Base-by-base conservation (phyloP, 305 asterid genomes). In the Fraxinus angustifolia region DNA sequence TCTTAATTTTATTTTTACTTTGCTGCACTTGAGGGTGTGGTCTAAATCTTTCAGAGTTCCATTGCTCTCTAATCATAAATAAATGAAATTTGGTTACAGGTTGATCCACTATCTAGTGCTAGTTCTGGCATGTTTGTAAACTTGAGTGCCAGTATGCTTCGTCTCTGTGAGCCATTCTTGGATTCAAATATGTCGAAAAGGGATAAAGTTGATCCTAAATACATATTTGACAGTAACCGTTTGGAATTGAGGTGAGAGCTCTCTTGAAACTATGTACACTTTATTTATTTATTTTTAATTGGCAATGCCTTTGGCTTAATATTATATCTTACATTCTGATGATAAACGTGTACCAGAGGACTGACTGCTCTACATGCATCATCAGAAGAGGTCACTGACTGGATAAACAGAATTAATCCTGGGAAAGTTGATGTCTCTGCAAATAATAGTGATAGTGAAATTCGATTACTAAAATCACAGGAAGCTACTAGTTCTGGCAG, bases 121-220 rank as follows among this genome's bases (percentile, higher is more conserved):
- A 96, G 99, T 89, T 93, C 99, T 10, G 99, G 99, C 84, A 96
- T 94, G 99, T 96, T 96, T 87, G 97, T 96, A 70, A 94, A 91
- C 84, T 96, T 96, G 79, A 92, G 98, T 88, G 98, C 97, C 65
- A 95, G 93, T 17, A 91, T 94, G 98, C 95, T 96, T 85, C 94
- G 88, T 75, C 91, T 96, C 2, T 96, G 98, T 77, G 97, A 96
- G 87, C 98, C 98, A 81, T 96, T 94, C 87, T 87, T 96, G 81
- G 99, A 96, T 87, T 91, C 90, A 82, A 93, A 85, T 90, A 86
- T 93, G 90, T 78, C 97, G n/a, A 96, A 92, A 82, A 91, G 91
- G 85, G 97, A 93, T 87, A 96, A 94, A 88, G 90, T 96, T 79
- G 97, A 96, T 87, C 97, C 99, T 62, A 90, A 86, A 78, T 96